Conservation (phyloP, 2,329 filamentous ascomycete genomes). For the Calycina herbarum region DNA sequence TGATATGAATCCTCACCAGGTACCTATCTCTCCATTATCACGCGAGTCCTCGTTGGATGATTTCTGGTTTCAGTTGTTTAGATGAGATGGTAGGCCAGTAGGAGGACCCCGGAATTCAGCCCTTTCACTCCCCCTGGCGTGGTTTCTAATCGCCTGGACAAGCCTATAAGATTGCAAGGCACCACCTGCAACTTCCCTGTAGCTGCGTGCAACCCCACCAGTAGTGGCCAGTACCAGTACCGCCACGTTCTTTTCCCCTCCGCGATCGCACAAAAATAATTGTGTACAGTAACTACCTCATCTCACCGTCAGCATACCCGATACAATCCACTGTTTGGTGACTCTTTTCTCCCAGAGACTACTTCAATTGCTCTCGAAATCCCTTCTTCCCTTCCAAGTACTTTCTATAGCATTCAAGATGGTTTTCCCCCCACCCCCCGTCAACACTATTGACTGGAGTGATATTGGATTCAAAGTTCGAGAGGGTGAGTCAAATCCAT, state of each 20-base stretch:
- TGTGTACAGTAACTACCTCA: neutral
- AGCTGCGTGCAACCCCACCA: neutral
- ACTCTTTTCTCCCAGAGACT: neutral
- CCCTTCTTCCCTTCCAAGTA: conserved; percentile 7
- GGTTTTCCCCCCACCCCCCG: conserved; percentile 73
- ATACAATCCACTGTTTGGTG: neutral
- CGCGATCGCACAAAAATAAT: conserved; percentile 15
- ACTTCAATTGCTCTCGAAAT: neutral
- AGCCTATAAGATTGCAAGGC: neutral
- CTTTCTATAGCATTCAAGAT: conserved; percentile 30
- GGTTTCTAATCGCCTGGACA: neutral
- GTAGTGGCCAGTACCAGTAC: neutral
- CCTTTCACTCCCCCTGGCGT: neutral
- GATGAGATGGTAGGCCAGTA: too few species aligned
- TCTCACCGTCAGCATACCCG: neutral
- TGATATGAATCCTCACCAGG: neutral
- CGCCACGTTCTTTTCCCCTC: neutral
- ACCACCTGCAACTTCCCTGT: conserved; percentile 4
- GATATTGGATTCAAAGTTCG: conserved; percentile 91
- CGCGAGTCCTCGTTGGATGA: neutral
- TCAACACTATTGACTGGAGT: conserved; percentile 84
- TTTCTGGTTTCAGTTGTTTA: too few species aligned
- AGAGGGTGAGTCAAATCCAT: conserved; percentile 59
- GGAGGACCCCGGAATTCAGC: neutral
- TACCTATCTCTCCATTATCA: neutral